Evolutionary conservation across 306 rosid genomes (phyloP), one percentile per base, ranked within the genome.

Genomic region (Ammopiptanthus mongolicus): DNA sequence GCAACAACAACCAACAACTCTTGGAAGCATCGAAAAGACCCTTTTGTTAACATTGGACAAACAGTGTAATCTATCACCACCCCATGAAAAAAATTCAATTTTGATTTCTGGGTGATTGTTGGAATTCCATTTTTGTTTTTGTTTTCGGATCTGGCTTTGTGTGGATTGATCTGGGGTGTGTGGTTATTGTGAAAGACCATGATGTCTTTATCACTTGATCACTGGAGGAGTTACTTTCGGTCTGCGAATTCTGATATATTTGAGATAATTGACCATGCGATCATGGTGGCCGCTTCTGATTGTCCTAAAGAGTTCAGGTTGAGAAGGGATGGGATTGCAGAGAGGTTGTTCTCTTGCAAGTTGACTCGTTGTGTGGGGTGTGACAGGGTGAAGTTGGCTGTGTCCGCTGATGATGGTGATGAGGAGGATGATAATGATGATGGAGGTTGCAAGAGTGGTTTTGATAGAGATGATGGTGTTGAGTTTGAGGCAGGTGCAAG

Each of bases 241-340:
- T 67, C 88, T 6, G 86, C 92, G 1, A 89, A 83, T 65, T 92
- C 85, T 0, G 91, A 92, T 39, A 92, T 95, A 52, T 95, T 95
- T 48, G 87, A 65, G 5, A 87, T 95, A 81, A 92, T 95, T 67
- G 93, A 95, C 64, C 88, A 85, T 41, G 99, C 99, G 0, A 95
- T 95, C 80, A 66, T 85, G 81, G 99, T 95, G 70, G 99, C 97
- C 2, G 97, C 95, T 60, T 76, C 86, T 8, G 97, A 95, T 86
- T 92, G 93, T 36, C 96, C 99, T 0, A 89, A 86, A 66, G 92
- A 92, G 88, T 89, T 92, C 56, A 86, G 78, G 52, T 59, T 81
- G 74, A 81, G 93, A 61, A 86, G 99, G 56, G 97, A 92, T 66
- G 87, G 90, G 34, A 88, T 95, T 42, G 96, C 96, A 0, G 99